Base-by-base conservation (phyloP, 371 early-diverging fungal genomes). In the Mortierella sp. region DNA sequence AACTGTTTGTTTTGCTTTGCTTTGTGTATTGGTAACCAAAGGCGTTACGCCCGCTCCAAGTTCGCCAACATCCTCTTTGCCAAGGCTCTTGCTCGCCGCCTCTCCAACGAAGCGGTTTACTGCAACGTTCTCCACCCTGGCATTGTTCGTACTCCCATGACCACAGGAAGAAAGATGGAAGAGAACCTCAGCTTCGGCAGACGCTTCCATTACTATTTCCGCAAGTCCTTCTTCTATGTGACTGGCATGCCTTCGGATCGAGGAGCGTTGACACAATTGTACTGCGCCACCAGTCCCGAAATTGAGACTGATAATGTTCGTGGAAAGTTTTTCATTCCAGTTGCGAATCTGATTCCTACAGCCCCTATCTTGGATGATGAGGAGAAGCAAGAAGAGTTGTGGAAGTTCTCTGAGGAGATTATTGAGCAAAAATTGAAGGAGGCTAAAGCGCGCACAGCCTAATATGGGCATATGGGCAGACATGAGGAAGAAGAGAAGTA, bases 1-100 rank as follows among this genome's bases (percentile, higher is more conserved):
- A 15, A 51, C 22, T 51, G n/a, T 9, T 9, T n/a, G n/a, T n/a
- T n/a, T n/a, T n/a, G n/a, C n/a, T n/a, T n/a, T n/a, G n/a, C n/a
- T n/a, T n/a, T n/a, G n/a, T n/a, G n/a, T n/a, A n/a, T n/a, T n/a
- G n/a, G n/a, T n/a, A n/a, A n/a, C 17, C 17, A 15, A 5, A 51
- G 51, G 68, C 28, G 64, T 66, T 93, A 93, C 63, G 85, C 80
- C 17, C 77, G 82, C 12, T 85, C 89, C 29, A 93, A 93, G 75
- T 83, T 91, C 35, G 88, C 90, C 66, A 92, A 92, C 75, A 61
- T 92, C n/a, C 82, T 90, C 15, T 91, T 91, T 73, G 75, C 90
- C 17, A 83, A 73, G 7, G 84, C 84, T 3, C 82, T 94, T 35
- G 79, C 84, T 1, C 81, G 83, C 66, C 86, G 66, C 51, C 72